These are phyloP conservation scores for Lecanicillium sp. DNA, from an alignment of 2,329 filamentous ascomycete species.

Conservation along the genomic window DNA sequence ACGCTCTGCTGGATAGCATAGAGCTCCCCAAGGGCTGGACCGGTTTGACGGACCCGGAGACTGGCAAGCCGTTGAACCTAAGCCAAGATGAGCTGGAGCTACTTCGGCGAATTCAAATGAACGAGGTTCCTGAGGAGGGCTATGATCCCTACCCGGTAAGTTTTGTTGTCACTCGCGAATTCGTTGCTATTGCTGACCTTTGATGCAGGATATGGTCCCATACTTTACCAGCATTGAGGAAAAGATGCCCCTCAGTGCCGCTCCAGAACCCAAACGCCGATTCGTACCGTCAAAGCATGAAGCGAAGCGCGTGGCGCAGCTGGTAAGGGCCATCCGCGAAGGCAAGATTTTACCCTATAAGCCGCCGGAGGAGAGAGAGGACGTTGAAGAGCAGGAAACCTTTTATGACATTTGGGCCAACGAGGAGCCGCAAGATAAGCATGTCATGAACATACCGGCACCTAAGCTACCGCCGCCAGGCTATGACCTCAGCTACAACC, in stretches of 20 bases:
- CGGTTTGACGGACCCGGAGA: slow-evolving; percentile 85
- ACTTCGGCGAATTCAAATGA: slow-evolving; percentile 79
- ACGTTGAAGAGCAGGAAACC: slow-evolving; percentile 63
- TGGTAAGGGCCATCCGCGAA: slow-evolving; percentile 91
- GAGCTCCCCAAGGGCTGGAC: slow-evolving; percentile 97
- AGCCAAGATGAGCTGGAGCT: slow-evolving; percentile 84
- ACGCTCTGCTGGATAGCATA: slow-evolving; percentile 91
- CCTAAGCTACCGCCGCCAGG: slow-evolving; percentile 89
- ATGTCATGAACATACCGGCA: slow-evolving; percentile 90
- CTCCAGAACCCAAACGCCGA: slow-evolving; percentile 90
- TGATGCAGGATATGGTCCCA: slow-evolving; percentile 66
- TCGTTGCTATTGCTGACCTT: slow-evolving; percentile 13
- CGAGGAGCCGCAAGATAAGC: slow-evolving; percentile 72
- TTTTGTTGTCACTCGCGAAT: slow-evolving; percentile 8
- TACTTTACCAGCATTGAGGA: slow-evolving; percentile 90
- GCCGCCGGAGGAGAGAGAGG: slow-evolving; percentile 57
- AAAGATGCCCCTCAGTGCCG: slow-evolving; percentile 88
- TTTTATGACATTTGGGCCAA: slow-evolving; percentile 94
- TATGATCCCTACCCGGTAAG: slow-evolving; percentile 85
- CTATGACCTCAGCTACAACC: slow-evolving; percentile 95
- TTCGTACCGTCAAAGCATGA: slow-evolving; percentile 97
- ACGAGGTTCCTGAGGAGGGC: slow-evolving; percentile 77
- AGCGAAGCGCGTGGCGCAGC: slow-evolving; percentile 91
- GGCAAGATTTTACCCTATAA: slow-evolving; percentile 89
- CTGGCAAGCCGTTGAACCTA: slow-evolving; percentile 84